A percentile compares a stretch with the other conserved stretches of the same genome.
Evolutionary conservation across 2,329 filamentous ascomycete genomes (phyloP).

Genomic region (Hansfordia pulvinata): DNA sequence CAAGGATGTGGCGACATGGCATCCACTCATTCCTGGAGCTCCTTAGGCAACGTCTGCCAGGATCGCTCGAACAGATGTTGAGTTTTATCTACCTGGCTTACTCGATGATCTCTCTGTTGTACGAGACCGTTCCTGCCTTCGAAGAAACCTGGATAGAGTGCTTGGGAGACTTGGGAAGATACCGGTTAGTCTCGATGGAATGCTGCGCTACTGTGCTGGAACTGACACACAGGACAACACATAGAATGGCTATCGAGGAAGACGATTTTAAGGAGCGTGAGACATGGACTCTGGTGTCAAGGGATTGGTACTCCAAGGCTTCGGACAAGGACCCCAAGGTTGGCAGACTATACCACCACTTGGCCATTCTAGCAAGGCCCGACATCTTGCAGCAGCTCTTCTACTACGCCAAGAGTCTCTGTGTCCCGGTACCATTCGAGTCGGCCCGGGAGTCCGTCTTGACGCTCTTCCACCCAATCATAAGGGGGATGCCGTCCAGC

Average conservation of each 20-base stretch:
- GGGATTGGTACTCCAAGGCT: constrained; percentile 75
- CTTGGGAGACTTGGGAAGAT: constrained; percentile 72
- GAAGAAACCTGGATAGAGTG: constrained; percentile 91
- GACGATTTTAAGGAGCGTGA: constrained; percentile 63
- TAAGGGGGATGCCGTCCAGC: constrained; percentile 21
- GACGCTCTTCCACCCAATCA: constrained; percentile 51
- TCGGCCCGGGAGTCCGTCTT: constrained; percentile 58
- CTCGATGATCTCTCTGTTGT: constrained; percentile 74
- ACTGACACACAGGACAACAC: constrained; percentile 6
- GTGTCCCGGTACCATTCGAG: constrained; percentile 50
- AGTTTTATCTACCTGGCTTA: constrained; percentile 84
- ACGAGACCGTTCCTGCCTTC: constrained; percentile 74
- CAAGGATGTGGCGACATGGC: constrained; percentile 85
- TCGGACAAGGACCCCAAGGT: constrained; percentile 63
- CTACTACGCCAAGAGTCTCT: constrained; percentile 59
- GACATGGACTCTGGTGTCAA: constrained; percentile 66
- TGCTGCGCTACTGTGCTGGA: constrained; percentile 2
- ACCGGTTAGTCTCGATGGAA: constrained; percentile 28
- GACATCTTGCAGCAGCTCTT: constrained; percentile 59
- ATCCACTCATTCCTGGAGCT: constrained; percentile 79
- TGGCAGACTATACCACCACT: constrained; percentile 75
- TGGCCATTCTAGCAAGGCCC: constrained; percentile 64
- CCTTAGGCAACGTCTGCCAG: constrained; percentile 59
- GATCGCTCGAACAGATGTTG: constrained; percentile 76
- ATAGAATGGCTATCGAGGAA: constrained; percentile 80